Conservation (phyloP, 805 yeast species). For the Monosporozyma siamensis region DNA sequence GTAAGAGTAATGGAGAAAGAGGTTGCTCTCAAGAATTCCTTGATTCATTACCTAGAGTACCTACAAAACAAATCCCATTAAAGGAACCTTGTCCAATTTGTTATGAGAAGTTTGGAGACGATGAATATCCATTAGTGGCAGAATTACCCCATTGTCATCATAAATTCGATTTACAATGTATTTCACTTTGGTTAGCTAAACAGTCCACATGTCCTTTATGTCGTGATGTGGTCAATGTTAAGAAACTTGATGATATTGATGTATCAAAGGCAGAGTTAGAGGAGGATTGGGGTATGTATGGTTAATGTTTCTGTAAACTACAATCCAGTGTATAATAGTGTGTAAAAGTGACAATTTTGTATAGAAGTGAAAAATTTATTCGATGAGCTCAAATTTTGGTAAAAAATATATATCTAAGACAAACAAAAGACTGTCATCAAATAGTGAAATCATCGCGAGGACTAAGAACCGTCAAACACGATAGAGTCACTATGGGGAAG, state of each 20-base stretch:
- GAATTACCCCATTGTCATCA: slow-evolving; percentile 70
- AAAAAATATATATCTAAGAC: too few species aligned
- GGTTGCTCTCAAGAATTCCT: slow-evolving; percentile 65
- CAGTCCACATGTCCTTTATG: slow-evolving; percentile 81
- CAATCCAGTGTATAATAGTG: too few species aligned
- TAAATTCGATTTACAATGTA: slow-evolving; percentile 79
- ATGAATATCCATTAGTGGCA: slow-evolving; percentile 72
- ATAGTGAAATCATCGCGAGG: too few species aligned
- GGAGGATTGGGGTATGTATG: slow-evolving; percentile 75
- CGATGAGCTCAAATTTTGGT: too few species aligned
- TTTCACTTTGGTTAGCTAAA: slow-evolving; percentile 77
- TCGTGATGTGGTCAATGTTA: slow-evolving; percentile 56
- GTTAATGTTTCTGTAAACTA: too few species aligned
- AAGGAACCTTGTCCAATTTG: slow-evolving; percentile 80
- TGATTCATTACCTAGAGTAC: slow-evolving; percentile 69
- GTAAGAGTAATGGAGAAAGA: slow-evolving; percentile 17
- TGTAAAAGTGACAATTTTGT: too few species aligned
- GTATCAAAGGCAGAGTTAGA: slow-evolving; percentile 53
- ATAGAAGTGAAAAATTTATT: slow-evolving; percentile 4
- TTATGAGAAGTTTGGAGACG: slow-evolving; percentile 59
- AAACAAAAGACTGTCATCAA: too few species aligned
- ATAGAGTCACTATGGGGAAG: slow-evolving; percentile 60
- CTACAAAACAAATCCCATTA: slow-evolving; percentile 32
- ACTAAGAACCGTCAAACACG: not conserved
- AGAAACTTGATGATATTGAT: slow-evolving; percentile 29